Base-by-base conservation (phyloP, 768 basidiomycete genomes). In the Hygrophorus russula region DNA sequence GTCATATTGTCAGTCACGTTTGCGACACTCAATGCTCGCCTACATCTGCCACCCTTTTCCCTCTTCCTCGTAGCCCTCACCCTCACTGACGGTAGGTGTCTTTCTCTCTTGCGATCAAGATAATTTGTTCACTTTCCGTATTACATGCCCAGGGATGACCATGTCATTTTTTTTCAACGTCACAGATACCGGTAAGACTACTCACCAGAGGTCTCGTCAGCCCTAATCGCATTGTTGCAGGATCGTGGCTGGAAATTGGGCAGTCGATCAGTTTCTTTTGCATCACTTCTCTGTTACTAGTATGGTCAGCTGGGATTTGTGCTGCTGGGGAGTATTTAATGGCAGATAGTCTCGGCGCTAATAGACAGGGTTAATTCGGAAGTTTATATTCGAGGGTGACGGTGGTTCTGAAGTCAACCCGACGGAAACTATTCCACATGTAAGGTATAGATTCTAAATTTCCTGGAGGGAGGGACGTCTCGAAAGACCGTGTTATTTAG, bases 231-330 rank as follows among this genome's bases (percentile, higher is more conserved):
- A 15, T 5, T 39, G 17, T 32, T 14, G 1, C 52, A 74, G 83
- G 89, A 0, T 87, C 83, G 2, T 92, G 89, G 89, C 64, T 91
- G 45, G 85, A 92, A 55, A 92, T 90, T 41, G 88, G 89, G 5
- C 83, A 87, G 54, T 80, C 85, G 0, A 89, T 92, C 57, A 87
- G 74, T 39, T 89, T 90, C 63, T 92, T 89, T 61, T 82, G 80
- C 51, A 86, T 91, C 47, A 77, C 84, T 1, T 88, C 85, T 1
- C 61, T 90, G 30, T 64, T 92, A 43, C 67, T 86, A 32, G 67
- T 87, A 3, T 90, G 84, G 77, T 81, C 82, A 0, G 83, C 81
- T 19, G 84, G 77, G 1, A 76, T 91, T 15, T 82, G 82, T 48
- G 74, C 74, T 0, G 63, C 71, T 3, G 88, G 88, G 31, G 86